Conservation (phyloP, 371 early-diverging fungal species). For the Haplosporangium sp. region DNA sequence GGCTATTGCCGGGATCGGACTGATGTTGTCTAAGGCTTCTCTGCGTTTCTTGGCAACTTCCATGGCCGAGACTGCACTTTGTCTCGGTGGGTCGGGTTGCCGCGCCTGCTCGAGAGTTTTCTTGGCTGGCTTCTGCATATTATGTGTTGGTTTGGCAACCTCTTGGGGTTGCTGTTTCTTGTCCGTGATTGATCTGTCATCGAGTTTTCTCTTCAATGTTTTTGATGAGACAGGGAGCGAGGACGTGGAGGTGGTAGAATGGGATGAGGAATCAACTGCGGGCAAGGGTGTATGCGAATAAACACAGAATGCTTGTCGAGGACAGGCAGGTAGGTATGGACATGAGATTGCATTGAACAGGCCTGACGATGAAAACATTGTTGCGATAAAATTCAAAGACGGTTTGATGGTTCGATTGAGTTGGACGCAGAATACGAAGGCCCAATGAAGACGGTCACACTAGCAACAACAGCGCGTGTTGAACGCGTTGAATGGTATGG, state of each 20-base stretch:
- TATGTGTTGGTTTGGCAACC: not conserved
- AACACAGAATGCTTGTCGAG: constrained; percentile 40
- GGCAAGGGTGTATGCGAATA: constrained; percentile 20
- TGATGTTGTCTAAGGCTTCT: constrained; percentile 4
- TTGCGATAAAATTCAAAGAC: too few relatives aligned
- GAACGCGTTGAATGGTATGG: too few relatives aligned
- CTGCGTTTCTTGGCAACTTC: constrained; percentile 28
- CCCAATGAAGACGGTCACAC: too few relatives aligned
- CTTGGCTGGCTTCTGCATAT: not conserved
- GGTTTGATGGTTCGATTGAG: too few relatives aligned
- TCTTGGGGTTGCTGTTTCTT: not conserved
- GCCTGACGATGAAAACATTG: constrained; percentile 49
- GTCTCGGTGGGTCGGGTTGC: not conserved
- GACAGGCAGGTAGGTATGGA: constrained; percentile 34
- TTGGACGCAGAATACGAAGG: too few relatives aligned
- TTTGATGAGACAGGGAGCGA: too few relatives aligned
- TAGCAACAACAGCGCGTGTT: too few relatives aligned
- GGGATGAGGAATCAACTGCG: not conserved
- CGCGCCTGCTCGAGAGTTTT: not conserved
- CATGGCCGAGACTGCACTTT: constrained; percentile 18
- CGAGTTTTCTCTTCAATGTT: constrained; percentile 12
- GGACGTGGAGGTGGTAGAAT: too few relatives aligned
- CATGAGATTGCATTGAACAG: constrained; percentile 40
- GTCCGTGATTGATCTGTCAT: too few relatives aligned
- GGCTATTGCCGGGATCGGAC: not conserved